phyloP scores from a whole-genome alignment of 2,329 filamentous ascomycete species.

The Pezicula radicicola region DNA sequence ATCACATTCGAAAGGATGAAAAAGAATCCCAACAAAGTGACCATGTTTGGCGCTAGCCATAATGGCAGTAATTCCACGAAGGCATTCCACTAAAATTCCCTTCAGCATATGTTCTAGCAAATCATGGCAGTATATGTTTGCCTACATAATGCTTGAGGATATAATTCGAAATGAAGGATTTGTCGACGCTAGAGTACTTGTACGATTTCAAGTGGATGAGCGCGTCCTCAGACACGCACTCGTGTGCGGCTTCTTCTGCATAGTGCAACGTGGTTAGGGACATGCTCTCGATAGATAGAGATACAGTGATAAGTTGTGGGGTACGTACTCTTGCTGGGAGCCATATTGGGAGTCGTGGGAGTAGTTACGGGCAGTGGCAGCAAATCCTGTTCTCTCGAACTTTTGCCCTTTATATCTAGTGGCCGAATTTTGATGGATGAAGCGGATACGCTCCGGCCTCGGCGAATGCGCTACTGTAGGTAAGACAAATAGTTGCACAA shows the following conservation, averaged over 20 bases:
- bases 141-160: conserved; percentile 93
- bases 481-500: too few species aligned
- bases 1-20: conserved; percentile 85
- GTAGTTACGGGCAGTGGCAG: conserved; percentile 27
- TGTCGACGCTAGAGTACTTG: conserved; percentile 97
- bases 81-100: conserved; percentile 78
- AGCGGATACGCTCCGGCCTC: conserved; percentile 27
- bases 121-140: conserved; percentile 20
- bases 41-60: conserved; percentile 98
- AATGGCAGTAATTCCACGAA: conserved; percentile 88
- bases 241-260: conserved; percentile 54
- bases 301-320: background rate
- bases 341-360: conserved; percentile 29
- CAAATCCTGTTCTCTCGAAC: conserved; percentile 18
- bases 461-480: conserved; percentile 12
- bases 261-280: conserved; percentile 1
- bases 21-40: conserved; percentile 90
- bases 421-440: conserved; percentile 22
- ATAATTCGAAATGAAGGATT: conserved; percentile 89
- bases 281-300: background rate
- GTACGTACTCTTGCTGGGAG: conserved; percentile 33
- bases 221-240: conserved; percentile 84
- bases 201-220: conserved; percentile 90
- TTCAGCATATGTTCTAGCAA: conserved; percentile 14
- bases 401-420: conserved; percentile 20